Evolutionary conservation across 2,329 filamentous ascomycete species (phyloP).

Genomic region (Drechslerella dactyloides): DNA sequence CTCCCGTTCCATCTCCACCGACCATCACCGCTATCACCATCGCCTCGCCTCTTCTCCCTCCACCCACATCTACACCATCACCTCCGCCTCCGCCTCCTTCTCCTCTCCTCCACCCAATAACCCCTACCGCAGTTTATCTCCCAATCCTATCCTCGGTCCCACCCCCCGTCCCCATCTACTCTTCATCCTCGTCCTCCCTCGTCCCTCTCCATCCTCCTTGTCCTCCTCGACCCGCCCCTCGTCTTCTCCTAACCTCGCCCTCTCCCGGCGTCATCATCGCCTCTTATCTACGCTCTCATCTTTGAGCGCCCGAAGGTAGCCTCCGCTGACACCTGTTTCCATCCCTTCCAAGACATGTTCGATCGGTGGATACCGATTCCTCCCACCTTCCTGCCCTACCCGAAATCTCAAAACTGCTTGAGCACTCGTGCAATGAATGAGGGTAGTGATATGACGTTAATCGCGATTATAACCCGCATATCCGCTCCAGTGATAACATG

Average conservation of each 20-base stretch:
- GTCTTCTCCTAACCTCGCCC: background rate
- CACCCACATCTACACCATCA: slow-evolving; percentile 52
- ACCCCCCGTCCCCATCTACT: slow-evolving; percentile 30
- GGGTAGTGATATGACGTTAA: too few relatives aligned
- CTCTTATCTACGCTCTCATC: slow-evolving; percentile 30
- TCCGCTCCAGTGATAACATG: too few relatives aligned
- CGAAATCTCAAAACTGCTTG: too few relatives aligned
- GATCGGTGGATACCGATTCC: too few relatives aligned
- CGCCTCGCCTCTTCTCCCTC: slow-evolving; percentile 45
- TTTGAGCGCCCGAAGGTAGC: slow-evolving; percentile 53
- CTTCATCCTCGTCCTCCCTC: slow-evolving; percentile 34
- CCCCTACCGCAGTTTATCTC: slow-evolving; percentile 24
- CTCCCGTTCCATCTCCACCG: slow-evolving; percentile 22
- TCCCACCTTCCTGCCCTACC: too few relatives aligned
- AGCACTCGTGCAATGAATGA: too few relatives aligned
- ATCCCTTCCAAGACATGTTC: slow-evolving; percentile 45
- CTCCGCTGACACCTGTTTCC: slow-evolving; percentile 32
- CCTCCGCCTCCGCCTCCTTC: slow-evolving; percentile 51
- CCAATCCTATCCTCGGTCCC: slow-evolving; percentile 24
- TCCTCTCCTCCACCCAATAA: slow-evolving; percentile 52
- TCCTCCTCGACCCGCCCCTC: slow-evolving; percentile 50
- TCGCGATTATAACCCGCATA: too few relatives aligned
- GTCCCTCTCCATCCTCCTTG: slow-evolving; percentile 44
- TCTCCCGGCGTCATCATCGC: slow-evolving; percentile 23
- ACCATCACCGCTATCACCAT: slow-evolving; percentile 30